A percentile compares a stretch with the other conserved stretches of the same genome.
phyloP scores from a whole-genome alignment of 768 basidiomycete species.

The Tephrocybe sp. region DNA sequence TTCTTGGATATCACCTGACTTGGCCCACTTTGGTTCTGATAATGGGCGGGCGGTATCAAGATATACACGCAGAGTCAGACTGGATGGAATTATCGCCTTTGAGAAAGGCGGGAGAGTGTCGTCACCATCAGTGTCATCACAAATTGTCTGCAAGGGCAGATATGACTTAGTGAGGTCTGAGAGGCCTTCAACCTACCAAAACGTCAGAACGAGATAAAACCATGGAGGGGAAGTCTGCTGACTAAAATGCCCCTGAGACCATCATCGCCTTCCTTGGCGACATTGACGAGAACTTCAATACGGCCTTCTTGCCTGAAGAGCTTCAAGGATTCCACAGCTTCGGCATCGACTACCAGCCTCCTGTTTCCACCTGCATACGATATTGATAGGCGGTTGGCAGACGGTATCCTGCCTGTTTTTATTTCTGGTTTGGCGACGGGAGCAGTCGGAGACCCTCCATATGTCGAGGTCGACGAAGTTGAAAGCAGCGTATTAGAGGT shows the following conservation, averaged over 20 bases:
- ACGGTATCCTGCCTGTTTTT: slow-evolving; percentile 52
- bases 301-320: slow-evolving; percentile 82
- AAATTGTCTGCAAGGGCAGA: slow-evolving; percentile 50
- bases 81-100: slow-evolving; percentile 50
- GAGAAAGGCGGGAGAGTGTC: slow-evolving; percentile 74
- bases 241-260: slow-evolving; percentile 78
- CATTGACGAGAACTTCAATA: slow-evolving; percentile 75
- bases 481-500: slow-evolving; percentile 48
- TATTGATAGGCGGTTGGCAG: slow-evolving; percentile 88
- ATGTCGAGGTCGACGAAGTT: slow-evolving; percentile 40
- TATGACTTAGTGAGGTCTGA: slow-evolving; percentile 75
- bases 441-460: slow-evolving; percentile 45
- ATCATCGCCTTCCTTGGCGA: slow-evolving; percentile 54
- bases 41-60: slow-evolving; percentile 87
- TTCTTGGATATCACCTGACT: slow-evolving; percentile 90
- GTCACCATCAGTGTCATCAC: slow-evolving; percentile 43
- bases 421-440: slow-evolving; percentile 30
- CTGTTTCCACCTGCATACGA: slow-evolving; percentile 90
- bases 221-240: slow-evolving; percentile 22
- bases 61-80: slow-evolving; percentile 68
- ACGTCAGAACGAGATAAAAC: not conserved
- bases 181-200: slow-evolving; percentile 66
- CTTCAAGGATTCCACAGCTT: slow-evolving; percentile 77
- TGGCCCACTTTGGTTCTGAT: slow-evolving; percentile 96
- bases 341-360: slow-evolving; percentile 86